A percentile compares a stretch with the other conserved stretches of the same genome.
phyloP scores from a whole-genome alignment of 495 filamentous ascomycete genomes.

The Tuber indicum region DNA sequence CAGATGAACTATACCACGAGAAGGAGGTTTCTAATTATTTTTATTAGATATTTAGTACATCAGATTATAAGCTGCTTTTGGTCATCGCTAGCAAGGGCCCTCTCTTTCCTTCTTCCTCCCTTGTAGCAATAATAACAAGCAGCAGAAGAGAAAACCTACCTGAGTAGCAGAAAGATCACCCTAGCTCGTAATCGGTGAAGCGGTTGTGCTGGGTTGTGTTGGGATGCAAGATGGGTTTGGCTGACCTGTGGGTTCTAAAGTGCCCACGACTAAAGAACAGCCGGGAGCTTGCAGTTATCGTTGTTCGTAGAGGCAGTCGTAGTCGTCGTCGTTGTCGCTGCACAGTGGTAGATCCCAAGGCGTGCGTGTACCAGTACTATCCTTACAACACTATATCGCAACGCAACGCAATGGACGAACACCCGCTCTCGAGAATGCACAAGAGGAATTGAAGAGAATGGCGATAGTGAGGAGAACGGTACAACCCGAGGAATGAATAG shows the following conservation, averaged over 20 bases:
- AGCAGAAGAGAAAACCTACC: constrained; percentile 1
- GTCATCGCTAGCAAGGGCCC: background rate
- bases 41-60: background rate
- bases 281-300: background rate
- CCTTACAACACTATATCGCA: background rate
- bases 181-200: background rate
- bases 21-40: background rate
- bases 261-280: background rate
- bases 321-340: background rate
- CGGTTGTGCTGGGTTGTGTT: background rate
- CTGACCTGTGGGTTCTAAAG: background rate
- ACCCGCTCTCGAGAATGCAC: constrained; percentile 24
- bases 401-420: background rate
- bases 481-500: constrained; percentile 28
- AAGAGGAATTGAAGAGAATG: constrained; percentile 20
- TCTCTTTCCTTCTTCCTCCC: background rate
- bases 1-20: background rate
- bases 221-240: background rate
- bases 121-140: background rate
- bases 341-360: background rate
- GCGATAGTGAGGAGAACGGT: constrained; percentile 22
- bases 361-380: background rate
- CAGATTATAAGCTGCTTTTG: background rate
- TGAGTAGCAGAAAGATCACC: background rate
- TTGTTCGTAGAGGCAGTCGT: background rate